Conservation (phyloP, 2,329 filamentous ascomycete genomes). For the Phoma herbarum region DNA sequence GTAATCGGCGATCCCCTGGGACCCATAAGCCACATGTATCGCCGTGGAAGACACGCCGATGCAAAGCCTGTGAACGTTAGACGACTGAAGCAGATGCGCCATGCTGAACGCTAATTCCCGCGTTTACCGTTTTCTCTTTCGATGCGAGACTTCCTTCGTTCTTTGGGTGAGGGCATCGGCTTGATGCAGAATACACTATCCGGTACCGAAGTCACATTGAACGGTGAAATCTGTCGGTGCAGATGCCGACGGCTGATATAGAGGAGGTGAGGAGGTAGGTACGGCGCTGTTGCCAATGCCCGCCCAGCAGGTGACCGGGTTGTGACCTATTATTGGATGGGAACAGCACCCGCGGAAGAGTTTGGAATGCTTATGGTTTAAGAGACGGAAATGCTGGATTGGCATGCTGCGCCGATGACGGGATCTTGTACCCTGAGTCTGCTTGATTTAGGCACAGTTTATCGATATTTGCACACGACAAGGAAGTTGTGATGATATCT, state of each 20-base stretch:
- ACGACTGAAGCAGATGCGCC: constrained; percentile 1
- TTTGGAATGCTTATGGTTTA: neutral
- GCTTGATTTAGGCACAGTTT: neutral
- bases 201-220: neutral
- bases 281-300: neutral
- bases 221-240: neutral
- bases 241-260: constrained; percentile 1
- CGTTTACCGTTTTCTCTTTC: neutral
- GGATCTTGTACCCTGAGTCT: neutral
- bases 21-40: constrained; percentile 7
- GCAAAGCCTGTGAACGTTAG: constrained; percentile 11
- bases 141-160: neutral
- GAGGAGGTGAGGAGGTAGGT: neutral
- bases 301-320: neutral
- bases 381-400: neutral
- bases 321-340: constrained; percentile 10
- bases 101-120: neutral
- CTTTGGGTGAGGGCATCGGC: neutral
- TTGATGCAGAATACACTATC: neutral
- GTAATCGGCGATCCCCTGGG: constrained; percentile 5
- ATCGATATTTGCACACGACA: neutral
- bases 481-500: neutral
- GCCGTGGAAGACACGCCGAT: constrained; percentile 2
- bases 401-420: constrained; percentile 1
- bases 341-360: neutral